Base-by-base conservation (phyloP, 1,284 basidiomycete species). In the Porogramme epimiltina region DNA sequence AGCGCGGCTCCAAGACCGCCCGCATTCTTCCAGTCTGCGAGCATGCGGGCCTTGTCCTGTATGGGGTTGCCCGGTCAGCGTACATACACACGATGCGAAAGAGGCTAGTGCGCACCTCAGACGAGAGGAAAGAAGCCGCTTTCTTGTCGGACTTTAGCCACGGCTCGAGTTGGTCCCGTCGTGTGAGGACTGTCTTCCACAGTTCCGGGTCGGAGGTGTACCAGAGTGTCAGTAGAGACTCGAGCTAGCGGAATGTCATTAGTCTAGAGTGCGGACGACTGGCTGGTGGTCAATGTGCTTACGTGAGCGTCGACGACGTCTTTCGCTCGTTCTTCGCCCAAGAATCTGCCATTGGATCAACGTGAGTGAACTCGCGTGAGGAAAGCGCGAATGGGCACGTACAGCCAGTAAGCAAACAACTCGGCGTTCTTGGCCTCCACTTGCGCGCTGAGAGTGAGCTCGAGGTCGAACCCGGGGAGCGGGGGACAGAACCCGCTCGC, bases 341-440 rank as follows among this genome's bases (percentile, higher is more conserved):
- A 67, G 54, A 68, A 71, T 2, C 62, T 62, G 19, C 8, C 9
- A 19, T 18, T 3, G 19, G 4, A 28, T 24, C 22, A 18, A 28
- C 8, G 8, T 19, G 15, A 16, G 3, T 31, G 2, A 23, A 20
- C 3, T 2, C 24, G 10, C 18, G 5, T 11, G 2, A 19, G 4
- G 15, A 6, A 13, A 1, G 16, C n/a, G 11, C n/a, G 19, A 8
- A 28, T 31, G 22, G 24, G 40, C 15, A 51, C 56, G n/a, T 49
- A 62, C 47, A 58, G 52, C 66, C 66, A 70, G 49, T 73, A 73
- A 2, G 67, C 70, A 23, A 66, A 67, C 19, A 62, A 48, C 37
- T 69, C 67, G 18, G 64, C 56, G 8, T 67, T 67, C 18, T 61
- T 37, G 74, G 74, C 55, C 67, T 85, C 50, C 71, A 86, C 51